Evolutionary conservation across 1,284 basidiomycete genomes (phyloP).

Genomic region (Gomphus bonarii): DNA sequence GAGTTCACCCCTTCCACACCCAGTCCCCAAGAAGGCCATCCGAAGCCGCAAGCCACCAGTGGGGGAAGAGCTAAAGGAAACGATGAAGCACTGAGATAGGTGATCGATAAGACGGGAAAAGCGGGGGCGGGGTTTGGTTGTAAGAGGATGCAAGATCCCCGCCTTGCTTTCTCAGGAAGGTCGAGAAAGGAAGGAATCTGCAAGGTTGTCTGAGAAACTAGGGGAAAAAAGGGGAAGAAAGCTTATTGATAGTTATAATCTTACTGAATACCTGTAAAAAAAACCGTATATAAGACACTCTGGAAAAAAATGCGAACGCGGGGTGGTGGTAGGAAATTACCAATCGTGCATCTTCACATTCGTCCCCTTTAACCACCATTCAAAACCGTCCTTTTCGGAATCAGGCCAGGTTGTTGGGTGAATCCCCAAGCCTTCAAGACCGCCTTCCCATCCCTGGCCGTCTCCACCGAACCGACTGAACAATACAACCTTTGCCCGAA

Average conservation of each 20-base stretch:
- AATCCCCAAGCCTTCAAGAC: conserved; percentile 64
- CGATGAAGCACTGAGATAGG: conserved; percentile 73
- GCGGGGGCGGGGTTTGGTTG: conserved; percentile 26
- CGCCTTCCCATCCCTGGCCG: conserved; percentile 52
- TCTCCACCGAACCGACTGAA: conserved; percentile 74
- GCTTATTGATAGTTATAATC: conserved; percentile 37
- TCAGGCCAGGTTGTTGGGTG: conserved; percentile 79
- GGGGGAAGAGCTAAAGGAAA: conserved; percentile 72
- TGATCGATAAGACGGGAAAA: conserved; percentile 48
- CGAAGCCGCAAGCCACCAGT: conserved; percentile 67
- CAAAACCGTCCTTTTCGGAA: conserved; percentile 57
- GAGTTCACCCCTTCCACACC: conserved; percentile 78
- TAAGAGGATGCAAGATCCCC: conserved; percentile 45
- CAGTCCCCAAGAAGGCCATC: conserved; percentile 61
- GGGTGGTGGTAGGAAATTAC: conserved; percentile 38
- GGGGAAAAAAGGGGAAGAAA: conserved; percentile 13
- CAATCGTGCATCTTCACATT: conserved; percentile 73
- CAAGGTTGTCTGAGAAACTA: not conserved
- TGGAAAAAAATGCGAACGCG: too few relatives aligned
- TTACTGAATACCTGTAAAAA: conserved; percentile 6
- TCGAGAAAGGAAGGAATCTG: not conserved
- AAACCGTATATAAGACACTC: conserved; percentile 5
- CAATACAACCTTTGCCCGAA: conserved; percentile 71
- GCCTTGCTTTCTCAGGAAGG: conserved; percentile 56
- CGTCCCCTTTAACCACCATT: conserved; percentile 62